These are phyloP conservation scores for Oxyria digyna DNA, from an alignment of 148 eudicot species.

Conservation along the genomic window DNA sequence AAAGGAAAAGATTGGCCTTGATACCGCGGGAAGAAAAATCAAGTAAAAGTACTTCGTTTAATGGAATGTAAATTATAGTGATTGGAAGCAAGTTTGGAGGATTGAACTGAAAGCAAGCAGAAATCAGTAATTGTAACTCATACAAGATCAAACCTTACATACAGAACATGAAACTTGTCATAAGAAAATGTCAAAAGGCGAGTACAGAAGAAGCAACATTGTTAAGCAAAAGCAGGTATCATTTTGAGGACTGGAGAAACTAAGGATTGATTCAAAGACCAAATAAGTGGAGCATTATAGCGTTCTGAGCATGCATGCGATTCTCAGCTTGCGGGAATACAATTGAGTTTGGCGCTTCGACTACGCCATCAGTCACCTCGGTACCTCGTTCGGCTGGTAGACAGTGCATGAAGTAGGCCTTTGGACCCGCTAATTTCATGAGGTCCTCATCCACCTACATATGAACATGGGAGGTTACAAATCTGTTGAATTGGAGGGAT, in stretches of 20 bases:
- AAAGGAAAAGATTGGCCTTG: neutral
- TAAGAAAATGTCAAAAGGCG: neutral
- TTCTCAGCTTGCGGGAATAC: slow-evolving; percentile 97
- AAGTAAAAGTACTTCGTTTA: too few species aligned
- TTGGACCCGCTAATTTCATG: slow-evolving; percentile 85
- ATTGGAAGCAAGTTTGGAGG: neutral
- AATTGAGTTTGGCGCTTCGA: slow-evolving; percentile 88
- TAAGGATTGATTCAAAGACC: slow-evolving; percentile 23
- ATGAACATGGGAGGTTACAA: neutral
- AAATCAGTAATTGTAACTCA: too few species aligned
- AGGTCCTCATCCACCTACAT: slow-evolving; percentile 82
- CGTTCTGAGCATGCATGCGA: slow-evolving; percentile 97
- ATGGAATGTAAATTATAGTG: neutral
- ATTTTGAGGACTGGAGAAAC: neutral
- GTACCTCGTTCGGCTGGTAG: slow-evolving; percentile 94
- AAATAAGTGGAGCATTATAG: slow-evolving; percentile 81
- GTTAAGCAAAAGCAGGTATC: neutral
- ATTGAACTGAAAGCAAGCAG: neutral
- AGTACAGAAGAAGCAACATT: neutral
- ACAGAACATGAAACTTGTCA: neutral
- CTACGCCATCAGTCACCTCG: slow-evolving; percentile 85
- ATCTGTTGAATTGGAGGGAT: neutral
- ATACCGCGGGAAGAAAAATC: slow-evolving; percentile 1
- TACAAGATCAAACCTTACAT: neutral
- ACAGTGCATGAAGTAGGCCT: slow-evolving; percentile 95